phyloP scores from a whole-genome alignment of 495 filamentous ascomycete species.

The Penicillium argentinense region DNA sequence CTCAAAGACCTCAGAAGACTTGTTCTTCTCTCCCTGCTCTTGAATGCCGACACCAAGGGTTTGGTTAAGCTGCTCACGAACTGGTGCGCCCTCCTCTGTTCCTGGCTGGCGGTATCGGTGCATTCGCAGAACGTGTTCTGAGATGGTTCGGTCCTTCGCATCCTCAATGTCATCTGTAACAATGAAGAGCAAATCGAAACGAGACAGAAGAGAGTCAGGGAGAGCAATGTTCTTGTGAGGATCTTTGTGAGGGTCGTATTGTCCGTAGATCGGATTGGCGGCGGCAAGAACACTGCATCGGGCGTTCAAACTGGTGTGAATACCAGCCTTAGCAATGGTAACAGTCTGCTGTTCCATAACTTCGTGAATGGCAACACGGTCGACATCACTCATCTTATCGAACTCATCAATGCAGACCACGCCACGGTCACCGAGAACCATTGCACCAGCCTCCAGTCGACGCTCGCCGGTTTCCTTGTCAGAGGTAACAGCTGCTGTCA shows the following conservation, averaged over 20 bases:
- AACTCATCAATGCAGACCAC: constrained; percentile 99
- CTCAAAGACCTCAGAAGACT: constrained; percentile 87
- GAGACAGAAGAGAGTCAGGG: constrained; percentile 92
- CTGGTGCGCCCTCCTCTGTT: constrained; percentile 91
- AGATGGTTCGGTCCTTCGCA: constrained; percentile 82
- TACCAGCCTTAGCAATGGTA: constrained; percentile 97
- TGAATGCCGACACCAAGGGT: constrained; percentile 87
- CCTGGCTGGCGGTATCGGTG: constrained; percentile 94
- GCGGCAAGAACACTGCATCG: constrained; percentile 96
- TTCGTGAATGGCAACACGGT: constrained; percentile 98
- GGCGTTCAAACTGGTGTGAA: constrained; percentile 96
- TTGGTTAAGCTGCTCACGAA: constrained; percentile 84
- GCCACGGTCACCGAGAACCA: constrained; percentile 96
- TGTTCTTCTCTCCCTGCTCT: constrained; percentile 66
- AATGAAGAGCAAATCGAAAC: constrained; percentile 98
- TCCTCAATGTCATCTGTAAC: constrained; percentile 99
- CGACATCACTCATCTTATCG: constrained; percentile 99
- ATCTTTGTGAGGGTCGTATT: constrained; percentile 98
- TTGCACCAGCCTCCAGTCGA: constrained; percentile 93
- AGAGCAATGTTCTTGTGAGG: constrained; percentile 98
- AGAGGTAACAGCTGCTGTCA: constrained; percentile 92
- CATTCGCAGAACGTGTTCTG: constrained; percentile 97
- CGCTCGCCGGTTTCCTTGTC: constrained; percentile 98
- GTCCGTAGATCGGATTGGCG: constrained; percentile 96
- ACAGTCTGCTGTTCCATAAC: constrained; percentile 99